These are phyloP conservation scores for Colletotrichum lupini DNA, from an alignment of 2,329 filamentous ascomycete genomes.

Conservation along the genomic window DNA sequence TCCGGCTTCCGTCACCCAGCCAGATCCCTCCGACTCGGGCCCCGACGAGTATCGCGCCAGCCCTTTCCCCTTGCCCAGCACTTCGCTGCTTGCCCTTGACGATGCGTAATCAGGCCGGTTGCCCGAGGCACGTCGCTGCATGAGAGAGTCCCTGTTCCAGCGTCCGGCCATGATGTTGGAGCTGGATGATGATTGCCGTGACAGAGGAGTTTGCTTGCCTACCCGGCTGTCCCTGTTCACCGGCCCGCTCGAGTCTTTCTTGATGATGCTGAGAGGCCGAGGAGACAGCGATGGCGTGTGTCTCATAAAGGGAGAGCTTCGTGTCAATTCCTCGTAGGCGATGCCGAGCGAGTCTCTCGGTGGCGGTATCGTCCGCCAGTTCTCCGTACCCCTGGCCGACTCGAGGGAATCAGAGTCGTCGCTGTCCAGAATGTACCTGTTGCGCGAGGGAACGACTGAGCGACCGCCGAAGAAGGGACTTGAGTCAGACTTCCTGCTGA, in stretches of 20 bases:
- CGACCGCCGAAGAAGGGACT: conserved; percentile 36
- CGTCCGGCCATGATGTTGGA: conserved; percentile 24
- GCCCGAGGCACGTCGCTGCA: conserved; percentile 12
- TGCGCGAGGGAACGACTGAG: conserved; percentile 33
- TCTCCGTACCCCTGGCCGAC: conserved; percentile 21
- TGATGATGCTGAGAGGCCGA: conserved; percentile 33
- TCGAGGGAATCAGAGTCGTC: conserved; percentile 25
- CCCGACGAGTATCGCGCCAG: conserved; percentile 24
- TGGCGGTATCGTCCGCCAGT: conserved; percentile 31
- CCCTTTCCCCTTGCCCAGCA: conserved; percentile 31
- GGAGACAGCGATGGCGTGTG: conserved; percentile 24
- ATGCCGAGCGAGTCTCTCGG: conserved; percentile 30
- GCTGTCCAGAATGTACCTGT: conserved; percentile 26
- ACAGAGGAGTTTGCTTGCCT: conserved; percentile 27
- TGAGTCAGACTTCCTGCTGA: conserved; percentile 35
- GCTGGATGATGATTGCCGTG: conserved; percentile 27
- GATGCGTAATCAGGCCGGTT: conserved; percentile 20
- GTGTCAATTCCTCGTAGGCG: conserved; percentile 32
- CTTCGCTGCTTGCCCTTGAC: conserved; percentile 28
- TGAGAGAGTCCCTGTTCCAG: conserved; percentile 27
- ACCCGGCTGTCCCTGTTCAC: conserved; percentile 20
- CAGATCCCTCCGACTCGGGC: conserved; percentile 30
- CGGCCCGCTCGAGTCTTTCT: conserved; percentile 28
- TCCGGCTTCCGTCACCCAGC: conserved; percentile 35
- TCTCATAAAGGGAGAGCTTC: conserved; percentile 27